These are phyloP conservation scores for Kwoniella newhampshirensis DNA, from an alignment of 768 basidiomycete species.

Conservation along the genomic window DNA sequence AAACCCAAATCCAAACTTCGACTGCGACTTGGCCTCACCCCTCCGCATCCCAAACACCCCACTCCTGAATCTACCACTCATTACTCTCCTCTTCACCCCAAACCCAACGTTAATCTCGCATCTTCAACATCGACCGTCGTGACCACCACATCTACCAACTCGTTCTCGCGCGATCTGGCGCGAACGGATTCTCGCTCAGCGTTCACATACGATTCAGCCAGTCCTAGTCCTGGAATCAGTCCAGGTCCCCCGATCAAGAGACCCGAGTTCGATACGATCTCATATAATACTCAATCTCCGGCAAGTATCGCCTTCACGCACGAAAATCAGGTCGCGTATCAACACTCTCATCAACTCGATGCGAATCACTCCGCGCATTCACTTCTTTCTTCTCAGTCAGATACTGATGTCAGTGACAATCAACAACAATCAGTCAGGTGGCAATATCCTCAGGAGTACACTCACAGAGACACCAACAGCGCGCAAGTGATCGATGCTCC, in stretches of 20 bases:
- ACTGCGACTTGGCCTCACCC: constrained; percentile 47
- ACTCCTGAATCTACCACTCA: constrained; percentile 10
- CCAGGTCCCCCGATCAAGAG: background rate
- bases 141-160: background rate
- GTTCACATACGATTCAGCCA: constrained; percentile 35
- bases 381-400: background rate
- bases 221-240: background rate
- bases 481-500: too few species aligned
- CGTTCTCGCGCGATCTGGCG: background rate
- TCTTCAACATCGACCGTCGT: constrained; percentile 25
- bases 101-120: background rate
- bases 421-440: too few species aligned
- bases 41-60: constrained; percentile 37
- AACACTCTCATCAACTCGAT: background rate
- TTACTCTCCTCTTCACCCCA: background rate
- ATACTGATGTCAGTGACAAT: too few species aligned
- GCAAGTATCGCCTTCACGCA: constrained; percentile 1
- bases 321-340: background rate
- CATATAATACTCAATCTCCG: constrained; percentile 24
- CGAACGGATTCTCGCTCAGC: constrained; percentile 32
- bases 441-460: too few species aligned
- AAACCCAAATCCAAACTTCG: constrained; percentile 49
- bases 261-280: constrained; percentile 31
- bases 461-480: too few species aligned
- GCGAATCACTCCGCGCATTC: background rate